Percentiles rank a stretch among this genome's conserved stretches.
Evolutionary conservation across 306 rosid species (phyloP).

Genomic region (Vigna trinervia): DNA sequence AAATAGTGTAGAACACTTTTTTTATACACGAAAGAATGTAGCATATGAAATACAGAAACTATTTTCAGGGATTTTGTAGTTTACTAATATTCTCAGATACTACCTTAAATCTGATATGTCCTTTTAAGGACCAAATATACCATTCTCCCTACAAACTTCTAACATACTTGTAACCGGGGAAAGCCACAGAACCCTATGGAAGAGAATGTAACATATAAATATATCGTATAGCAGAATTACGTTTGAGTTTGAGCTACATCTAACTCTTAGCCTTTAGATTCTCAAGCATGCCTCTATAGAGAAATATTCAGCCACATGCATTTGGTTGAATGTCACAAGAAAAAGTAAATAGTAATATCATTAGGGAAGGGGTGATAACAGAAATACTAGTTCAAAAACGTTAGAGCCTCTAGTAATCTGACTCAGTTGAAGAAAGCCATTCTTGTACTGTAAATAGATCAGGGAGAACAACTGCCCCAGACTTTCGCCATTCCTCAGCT

Average conservation of each 20-base stretch:
- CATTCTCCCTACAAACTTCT: no score
- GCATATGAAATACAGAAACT: no score
- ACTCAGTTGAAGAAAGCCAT: constrained; percentile 68
- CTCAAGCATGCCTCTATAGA: constrained; percentile 22
- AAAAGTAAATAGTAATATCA: not conserved
- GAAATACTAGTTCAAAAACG: constrained; percentile 33
- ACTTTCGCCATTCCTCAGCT: constrained; percentile 78
- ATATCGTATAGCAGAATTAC: constrained; percentile 15
- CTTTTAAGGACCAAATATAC: no score
- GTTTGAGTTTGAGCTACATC: constrained; percentile 33
- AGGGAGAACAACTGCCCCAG: constrained; percentile 82
- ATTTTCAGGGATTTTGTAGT: no score
- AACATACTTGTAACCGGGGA: no score
- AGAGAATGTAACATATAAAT: constrained; percentile 13
- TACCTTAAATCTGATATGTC: no score
- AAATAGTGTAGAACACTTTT: no score
- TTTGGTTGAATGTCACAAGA: not conserved
- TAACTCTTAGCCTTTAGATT: constrained; percentile 10
- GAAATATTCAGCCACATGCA: constrained; percentile 36
- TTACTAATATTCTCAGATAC: no score
- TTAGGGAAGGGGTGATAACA: not conserved
- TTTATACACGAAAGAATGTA: no score
- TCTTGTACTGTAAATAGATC: constrained; percentile 65
- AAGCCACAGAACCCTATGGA: constrained; percentile 17
- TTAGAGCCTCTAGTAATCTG: constrained; percentile 45